These are phyloP conservation scores for Blumeriella jaapii DNA, from an alignment of 2,329 filamentous ascomycete species.

Conservation along the genomic window DNA sequence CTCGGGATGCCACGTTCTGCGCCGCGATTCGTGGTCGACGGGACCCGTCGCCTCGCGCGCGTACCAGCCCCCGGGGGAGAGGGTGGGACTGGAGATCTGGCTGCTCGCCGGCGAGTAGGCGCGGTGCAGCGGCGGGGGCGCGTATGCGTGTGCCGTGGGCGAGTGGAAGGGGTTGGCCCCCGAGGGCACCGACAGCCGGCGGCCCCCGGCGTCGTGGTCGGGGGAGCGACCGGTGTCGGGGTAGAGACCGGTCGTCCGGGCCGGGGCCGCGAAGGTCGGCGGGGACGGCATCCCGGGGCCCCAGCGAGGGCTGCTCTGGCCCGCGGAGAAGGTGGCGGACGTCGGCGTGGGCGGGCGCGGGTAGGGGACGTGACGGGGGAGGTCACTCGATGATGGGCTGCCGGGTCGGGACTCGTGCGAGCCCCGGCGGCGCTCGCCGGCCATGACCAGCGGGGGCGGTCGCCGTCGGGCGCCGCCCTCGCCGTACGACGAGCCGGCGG, in stretches of 20 bases:
- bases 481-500: too few relatives aligned
- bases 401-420: conserved; percentile 53
- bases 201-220: conserved; percentile 53
- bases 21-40: conserved; percentile 65
- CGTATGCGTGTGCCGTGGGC: conserved; percentile 45
- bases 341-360: conserved; percentile 70
- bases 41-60: conserved; percentile 52
- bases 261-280: too few relatives aligned
- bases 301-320: conserved; percentile 67
- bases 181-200: conserved; percentile 74
- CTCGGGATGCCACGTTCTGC: conserved; percentile 86
- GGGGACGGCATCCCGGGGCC: conserved; percentile 61
- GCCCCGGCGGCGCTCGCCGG: conserved; percentile 55
- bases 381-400: conserved; percentile 47
- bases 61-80: conserved; percentile 42
- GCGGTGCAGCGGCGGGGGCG: conserved; percentile 45
- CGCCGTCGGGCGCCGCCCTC: too few relatives aligned
- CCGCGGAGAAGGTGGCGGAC: conserved; percentile 69
- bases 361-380: conserved; percentile 39
- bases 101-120: conserved; percentile 42
- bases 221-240: too few relatives aligned
- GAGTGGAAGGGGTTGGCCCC: conserved; percentile 63
- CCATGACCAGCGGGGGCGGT: conserved; percentile 76
- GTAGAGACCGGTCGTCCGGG: conserved; percentile 66
- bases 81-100: conserved; percentile 56